These are phyloP conservation scores for Citrus glauca DNA, from an alignment of 345 rosid species.

Conservation along the genomic window DNA sequence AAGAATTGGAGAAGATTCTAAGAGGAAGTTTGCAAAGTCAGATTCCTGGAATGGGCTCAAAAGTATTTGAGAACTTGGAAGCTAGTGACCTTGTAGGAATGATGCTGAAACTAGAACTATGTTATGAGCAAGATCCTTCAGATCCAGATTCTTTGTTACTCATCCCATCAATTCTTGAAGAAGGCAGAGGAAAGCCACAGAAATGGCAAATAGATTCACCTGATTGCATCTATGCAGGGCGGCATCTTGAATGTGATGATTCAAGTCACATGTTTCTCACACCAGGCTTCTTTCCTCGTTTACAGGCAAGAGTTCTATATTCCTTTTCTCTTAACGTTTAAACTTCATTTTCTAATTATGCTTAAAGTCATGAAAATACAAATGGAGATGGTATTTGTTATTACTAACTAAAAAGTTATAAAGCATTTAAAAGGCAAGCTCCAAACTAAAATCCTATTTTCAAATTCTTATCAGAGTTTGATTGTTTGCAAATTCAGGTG, in stretches of 20 bases:
- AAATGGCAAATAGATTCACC: slow-evolving; percentile 63
- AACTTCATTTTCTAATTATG: background rate
- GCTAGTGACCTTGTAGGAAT: slow-evolving; percentile 59
- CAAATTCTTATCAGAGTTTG: slow-evolving; percentile 5
- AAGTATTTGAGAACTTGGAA: slow-evolving; percentile 73
- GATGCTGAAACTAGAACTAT: slow-evolving; percentile 90
- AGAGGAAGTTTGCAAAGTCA: slow-evolving; percentile 72
- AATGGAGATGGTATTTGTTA: background rate
- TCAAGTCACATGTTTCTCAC: slow-evolving; percentile 86
- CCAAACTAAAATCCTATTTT: background rate
- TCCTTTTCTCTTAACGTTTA: background rate
- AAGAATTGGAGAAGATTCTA: slow-evolving; percentile 73
- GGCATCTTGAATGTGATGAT: slow-evolving; percentile 94
- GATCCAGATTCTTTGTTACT: slow-evolving; percentile 62
- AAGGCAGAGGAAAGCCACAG: slow-evolving; percentile 84
- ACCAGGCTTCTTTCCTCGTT: slow-evolving; percentile 88
- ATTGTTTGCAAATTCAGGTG: slow-evolving; percentile 47
- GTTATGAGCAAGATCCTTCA: slow-evolving; percentile 75
- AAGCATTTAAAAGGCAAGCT: background rate
- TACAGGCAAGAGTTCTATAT: slow-evolving; percentile 53
- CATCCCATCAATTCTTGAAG: slow-evolving; percentile 91
- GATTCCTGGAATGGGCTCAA: slow-evolving; percentile 86
- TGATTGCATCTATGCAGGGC: slow-evolving; percentile 62
- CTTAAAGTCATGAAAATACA: background rate
- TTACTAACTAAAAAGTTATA: background rate